Conservation (phyloP, 2,329 filamentous ascomycete genomes). For the Aspergillus sclerotialis region DNA sequence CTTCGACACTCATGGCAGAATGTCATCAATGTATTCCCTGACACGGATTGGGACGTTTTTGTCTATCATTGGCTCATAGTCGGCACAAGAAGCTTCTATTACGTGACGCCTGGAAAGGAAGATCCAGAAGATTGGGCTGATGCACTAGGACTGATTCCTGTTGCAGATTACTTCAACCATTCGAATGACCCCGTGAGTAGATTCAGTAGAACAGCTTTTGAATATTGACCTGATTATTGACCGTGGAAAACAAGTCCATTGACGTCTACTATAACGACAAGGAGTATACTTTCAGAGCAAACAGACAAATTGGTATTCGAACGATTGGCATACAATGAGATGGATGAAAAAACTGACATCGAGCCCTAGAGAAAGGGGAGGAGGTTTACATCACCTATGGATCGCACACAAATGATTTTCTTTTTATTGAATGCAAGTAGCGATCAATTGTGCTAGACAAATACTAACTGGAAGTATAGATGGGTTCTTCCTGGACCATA, state of each 20-base stretch:
- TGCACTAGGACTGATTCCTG: slow-evolving; percentile 33
- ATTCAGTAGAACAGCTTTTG: too few species aligned
- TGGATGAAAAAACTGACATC: background rate
- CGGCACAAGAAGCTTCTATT: slow-evolving; percentile 55
- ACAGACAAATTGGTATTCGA: slow-evolving; percentile 17
- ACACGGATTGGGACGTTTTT: slow-evolving; percentile 34
- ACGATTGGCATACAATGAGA: background rate
- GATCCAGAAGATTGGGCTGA: slow-evolving; percentile 29
- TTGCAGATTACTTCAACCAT: slow-evolving; percentile 38
- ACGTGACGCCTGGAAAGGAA: slow-evolving; percentile 35
- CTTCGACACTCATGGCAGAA: slow-evolving; percentile 44
- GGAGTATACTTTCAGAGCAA: slow-evolving; percentile 21
- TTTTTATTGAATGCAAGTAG: slow-evolving; percentile 29
- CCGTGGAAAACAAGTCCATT: slow-evolving; percentile 13
- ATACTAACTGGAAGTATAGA: slow-evolving; percentile 17
- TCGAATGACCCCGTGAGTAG: slow-evolving; percentile 25
- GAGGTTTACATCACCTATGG: slow-evolving; percentile 34
- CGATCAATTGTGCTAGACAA: background rate
- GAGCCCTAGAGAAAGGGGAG: slow-evolving; percentile 6
- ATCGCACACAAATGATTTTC: slow-evolving; percentile 30
- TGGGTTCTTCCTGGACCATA: slow-evolving; percentile 28
- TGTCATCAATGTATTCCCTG: slow-evolving; percentile 35
- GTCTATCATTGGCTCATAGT: slow-evolving; percentile 52
- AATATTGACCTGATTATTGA: too few species aligned
- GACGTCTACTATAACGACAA: slow-evolving; percentile 19